Evolutionary conservation across 2,329 filamentous ascomycete genomes (phyloP).

Genomic region (Cercospora sesami): DNA sequence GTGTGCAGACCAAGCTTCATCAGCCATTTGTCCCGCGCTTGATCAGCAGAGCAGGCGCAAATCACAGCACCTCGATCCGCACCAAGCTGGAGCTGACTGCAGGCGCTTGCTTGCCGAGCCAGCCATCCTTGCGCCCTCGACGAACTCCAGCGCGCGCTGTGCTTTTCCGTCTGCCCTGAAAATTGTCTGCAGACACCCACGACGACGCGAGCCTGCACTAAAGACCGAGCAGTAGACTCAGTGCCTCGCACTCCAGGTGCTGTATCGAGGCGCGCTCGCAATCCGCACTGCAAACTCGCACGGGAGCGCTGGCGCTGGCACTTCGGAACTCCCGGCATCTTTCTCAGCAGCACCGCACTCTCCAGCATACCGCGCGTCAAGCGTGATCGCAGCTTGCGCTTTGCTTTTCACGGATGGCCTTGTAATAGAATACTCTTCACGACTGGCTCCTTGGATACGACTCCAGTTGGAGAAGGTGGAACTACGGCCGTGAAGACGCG

Average conservation of each 20-base stretch:
- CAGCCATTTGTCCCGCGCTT: not conserved
- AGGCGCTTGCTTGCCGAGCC: conserved; percentile 2
- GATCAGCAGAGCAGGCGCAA: not conserved
- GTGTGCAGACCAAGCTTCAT: not conserved
- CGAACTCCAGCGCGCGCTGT: not conserved
- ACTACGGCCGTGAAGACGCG: not conserved
- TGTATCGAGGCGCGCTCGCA: not conserved
- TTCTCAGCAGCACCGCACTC: not conserved
- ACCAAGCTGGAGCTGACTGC: not conserved
- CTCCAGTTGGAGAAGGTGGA: not conserved
- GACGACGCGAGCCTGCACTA: not conserved
- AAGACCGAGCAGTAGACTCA: not conserved
- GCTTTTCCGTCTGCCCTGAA: not conserved
- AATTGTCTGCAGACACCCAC: not conserved
- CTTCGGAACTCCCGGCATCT: not conserved
- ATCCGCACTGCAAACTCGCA: not conserved
- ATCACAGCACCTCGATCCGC: conserved; percentile 1
- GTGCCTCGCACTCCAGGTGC: not conserved
- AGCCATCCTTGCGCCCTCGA: not conserved
- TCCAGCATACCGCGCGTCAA: not conserved
- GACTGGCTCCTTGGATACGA: not conserved
- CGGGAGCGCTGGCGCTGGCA: not conserved
- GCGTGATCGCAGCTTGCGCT: not conserved
- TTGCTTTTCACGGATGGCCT: not conserved
- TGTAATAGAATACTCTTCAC: not conserved